Percentiles rank a stretch among this genome's conserved stretches.
Conservation (phyloP, 805 yeast genomes). For the Teunomyces barrocoloradensis region DNA sequence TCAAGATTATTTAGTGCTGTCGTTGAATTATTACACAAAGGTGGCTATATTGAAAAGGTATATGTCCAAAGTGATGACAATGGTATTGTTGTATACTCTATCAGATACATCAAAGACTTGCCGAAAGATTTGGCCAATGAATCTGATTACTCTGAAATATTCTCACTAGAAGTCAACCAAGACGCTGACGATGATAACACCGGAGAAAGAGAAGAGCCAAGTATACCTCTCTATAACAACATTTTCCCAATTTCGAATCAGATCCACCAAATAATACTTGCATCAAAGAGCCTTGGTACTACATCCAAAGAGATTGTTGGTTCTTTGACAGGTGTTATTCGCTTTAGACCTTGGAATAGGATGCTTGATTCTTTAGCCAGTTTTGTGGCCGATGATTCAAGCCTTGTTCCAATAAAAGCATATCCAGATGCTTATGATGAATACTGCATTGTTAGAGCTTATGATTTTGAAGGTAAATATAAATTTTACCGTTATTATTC, state of each 20-base stretch:
- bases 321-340: conserved; percentile 53
- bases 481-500: conserved; percentile 63
- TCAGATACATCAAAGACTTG: conserved; percentile 44
- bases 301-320: conserved; percentile 56
- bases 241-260: conserved; percentile 67
- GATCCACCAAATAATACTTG: conserved; percentile 47
- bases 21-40: conserved; percentile 43
- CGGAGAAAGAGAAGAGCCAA: conserved; percentile 21
- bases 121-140: conserved; percentile 46
- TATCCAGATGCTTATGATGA: conserved; percentile 25
- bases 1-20: conserved; percentile 50
- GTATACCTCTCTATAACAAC: conserved; percentile 43
- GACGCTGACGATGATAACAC: conserved; percentile 9
- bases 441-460: conserved; percentile 50
- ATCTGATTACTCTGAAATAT: conserved; percentile 36
- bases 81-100: conserved; percentile 33
- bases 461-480: conserved; percentile 71
- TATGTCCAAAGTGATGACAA: conserved; percentile 39
- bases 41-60: conserved; percentile 49
- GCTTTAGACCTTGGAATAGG: conserved; percentile 50
- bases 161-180: conserved; percentile 5
- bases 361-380: conserved; percentile 50
- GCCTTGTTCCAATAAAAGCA: conserved; percentile 18
- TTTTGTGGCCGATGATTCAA: conserved; percentile 23
- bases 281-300: conserved; percentile 44